Conservation (phyloP, 768 basidiomycete genomes). For the Kwoniella dejecticola region DNA sequence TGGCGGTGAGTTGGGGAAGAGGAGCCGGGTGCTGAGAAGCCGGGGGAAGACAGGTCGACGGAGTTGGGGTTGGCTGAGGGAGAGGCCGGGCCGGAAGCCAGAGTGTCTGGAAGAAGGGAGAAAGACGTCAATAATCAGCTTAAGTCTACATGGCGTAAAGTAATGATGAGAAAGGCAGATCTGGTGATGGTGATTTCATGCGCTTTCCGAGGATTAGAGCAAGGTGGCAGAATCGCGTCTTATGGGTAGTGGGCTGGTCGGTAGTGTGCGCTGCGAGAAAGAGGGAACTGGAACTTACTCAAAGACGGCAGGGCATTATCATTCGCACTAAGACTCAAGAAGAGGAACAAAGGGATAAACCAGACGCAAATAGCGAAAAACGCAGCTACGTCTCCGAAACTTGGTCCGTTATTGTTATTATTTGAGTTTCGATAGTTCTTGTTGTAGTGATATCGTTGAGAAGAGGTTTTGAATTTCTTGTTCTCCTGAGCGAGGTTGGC, state of each 20-base stretch:
- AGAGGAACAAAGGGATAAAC: slow-evolving; percentile 81
- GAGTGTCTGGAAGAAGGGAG: background rate
- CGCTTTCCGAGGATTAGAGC: background rate
- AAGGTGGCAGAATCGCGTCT: too few species aligned
- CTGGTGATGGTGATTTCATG: too few species aligned
- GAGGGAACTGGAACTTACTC: too few species aligned
- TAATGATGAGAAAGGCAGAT: too few species aligned
- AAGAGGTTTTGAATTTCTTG: slow-evolving; percentile 26
- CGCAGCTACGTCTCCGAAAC: slow-evolving; percentile 60
- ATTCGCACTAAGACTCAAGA: slow-evolving; percentile 92
- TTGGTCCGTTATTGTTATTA: slow-evolving; percentile 25
- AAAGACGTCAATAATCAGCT: background rate
- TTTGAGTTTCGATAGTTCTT: background rate
- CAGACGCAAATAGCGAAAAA: slow-evolving; percentile 61
- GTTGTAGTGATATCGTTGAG: slow-evolving; percentile 36
- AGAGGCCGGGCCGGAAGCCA: slow-evolving; percentile 5
- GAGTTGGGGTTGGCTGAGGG: slow-evolving; percentile 5
- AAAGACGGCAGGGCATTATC: slow-evolving; percentile 82
- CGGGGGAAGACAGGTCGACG: slow-evolving; percentile 19
- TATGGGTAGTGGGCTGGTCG: too few species aligned
- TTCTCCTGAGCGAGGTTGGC: slow-evolving; percentile 58
- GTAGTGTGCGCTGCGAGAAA: too few species aligned
- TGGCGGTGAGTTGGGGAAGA: slow-evolving; percentile 19
- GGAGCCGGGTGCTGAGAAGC: slow-evolving; percentile 1
- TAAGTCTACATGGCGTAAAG: too few species aligned